Evolutionary conservation across 2,329 filamentous ascomycete species (phyloP).

Genomic region (Rachicladosporium sp.): DNA sequence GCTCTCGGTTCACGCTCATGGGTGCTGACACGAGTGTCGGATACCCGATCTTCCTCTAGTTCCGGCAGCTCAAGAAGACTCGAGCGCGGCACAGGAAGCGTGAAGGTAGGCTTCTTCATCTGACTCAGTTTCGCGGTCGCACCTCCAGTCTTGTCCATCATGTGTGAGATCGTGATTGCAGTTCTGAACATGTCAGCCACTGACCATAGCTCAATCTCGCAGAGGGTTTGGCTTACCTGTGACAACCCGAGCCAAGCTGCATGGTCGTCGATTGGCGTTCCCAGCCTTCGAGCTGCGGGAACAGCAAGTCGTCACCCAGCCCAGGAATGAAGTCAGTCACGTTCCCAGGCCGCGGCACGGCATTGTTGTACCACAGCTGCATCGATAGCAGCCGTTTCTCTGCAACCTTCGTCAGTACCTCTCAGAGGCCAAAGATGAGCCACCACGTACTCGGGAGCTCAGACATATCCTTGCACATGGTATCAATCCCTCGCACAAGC

Average conservation of each 20-base stretch:
- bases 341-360: constrained; percentile 27
- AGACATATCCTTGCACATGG: constrained; percentile 27
- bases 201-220: not conserved
- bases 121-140: not conserved
- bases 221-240: constrained; percentile 21
- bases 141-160: not conserved
- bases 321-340: constrained; percentile 28
- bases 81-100: constrained; percentile 1
- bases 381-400: constrained; percentile 31
- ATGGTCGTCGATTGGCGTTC: constrained; percentile 22
- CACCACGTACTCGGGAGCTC: constrained; percentile 29
- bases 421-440: too few relatives aligned
- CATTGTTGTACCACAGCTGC: constrained; percentile 33
- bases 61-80: not conserved
- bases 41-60: not conserved
- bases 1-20: not conserved
- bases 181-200: constrained; percentile 8
- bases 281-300: constrained; percentile 28
- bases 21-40: not conserved
- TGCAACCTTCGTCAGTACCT: constrained; percentile 8
- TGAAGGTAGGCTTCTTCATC: not conserved
- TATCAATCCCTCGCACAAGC: constrained; percentile 31
- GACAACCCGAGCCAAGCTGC: constrained; percentile 27
- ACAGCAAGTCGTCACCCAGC: constrained; percentile 21
- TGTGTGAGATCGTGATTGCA: constrained; percentile 10